phyloP scores from a whole-genome alignment of 108 stramenopile species.

The Cylindrotheca closterium region DNA sequence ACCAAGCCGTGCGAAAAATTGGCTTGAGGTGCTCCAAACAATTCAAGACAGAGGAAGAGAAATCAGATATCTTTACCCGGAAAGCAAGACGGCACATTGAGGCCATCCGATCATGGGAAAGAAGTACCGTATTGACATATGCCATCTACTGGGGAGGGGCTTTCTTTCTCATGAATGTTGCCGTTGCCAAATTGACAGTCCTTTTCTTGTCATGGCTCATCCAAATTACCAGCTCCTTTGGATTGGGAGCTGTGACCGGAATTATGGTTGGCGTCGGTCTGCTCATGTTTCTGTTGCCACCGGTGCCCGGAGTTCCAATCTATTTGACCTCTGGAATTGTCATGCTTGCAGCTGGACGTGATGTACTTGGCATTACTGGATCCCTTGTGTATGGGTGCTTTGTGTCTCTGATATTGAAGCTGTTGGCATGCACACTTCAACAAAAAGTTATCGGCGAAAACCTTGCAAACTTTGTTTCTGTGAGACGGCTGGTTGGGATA shows the following conservation, averaged over 20 bases:
- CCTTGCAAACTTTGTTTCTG: conserved; percentile 39
- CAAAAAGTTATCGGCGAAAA: conserved; percentile 63
- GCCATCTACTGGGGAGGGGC: conserved; percentile 52
- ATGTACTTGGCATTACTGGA: conserved; percentile 38
- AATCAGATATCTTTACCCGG: conserved; percentile 7
- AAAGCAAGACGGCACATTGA: conserved; percentile 31
- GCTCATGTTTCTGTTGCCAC: conserved; percentile 62
- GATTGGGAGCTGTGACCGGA: conserved; percentile 37
- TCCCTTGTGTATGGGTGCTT: conserved; percentile 37
- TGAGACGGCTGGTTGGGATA: conserved; percentile 52
- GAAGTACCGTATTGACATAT: conserved; percentile 37
- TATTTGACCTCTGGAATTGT: conserved; percentile 67
- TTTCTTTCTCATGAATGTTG: conserved; percentile 46
- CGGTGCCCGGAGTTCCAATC: conserved; percentile 67
- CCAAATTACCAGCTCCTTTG: conserved; percentile 35
- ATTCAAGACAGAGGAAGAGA: conserved; percentile 6
- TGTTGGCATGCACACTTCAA: conserved; percentile 53
- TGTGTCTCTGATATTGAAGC: conserved; percentile 50
- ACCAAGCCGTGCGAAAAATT: conserved; percentile 45
- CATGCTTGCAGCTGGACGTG: conserved; percentile 38
- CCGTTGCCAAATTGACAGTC: conserved; percentile 53
- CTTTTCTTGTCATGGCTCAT: conserved; percentile 59
- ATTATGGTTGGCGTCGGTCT: conserved; percentile 50
- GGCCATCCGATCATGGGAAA: conserved; percentile 45
- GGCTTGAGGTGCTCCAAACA: conserved; percentile 38